Conservation (phyloP, 495 filamentous ascomycete genomes). For the Elaphomyces granulatus region DNA sequence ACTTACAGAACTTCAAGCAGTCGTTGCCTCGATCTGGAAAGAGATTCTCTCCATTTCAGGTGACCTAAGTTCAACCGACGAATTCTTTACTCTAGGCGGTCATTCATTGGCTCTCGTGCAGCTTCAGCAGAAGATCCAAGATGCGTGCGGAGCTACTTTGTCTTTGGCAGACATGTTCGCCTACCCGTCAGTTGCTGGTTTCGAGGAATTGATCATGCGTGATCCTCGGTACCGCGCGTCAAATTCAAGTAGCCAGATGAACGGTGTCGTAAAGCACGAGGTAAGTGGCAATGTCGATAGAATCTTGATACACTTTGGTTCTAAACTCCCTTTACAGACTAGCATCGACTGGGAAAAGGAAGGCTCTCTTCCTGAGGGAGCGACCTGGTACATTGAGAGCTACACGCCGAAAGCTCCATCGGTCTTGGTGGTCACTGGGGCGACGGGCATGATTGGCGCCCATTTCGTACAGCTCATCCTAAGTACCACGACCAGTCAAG, state of each 20-base stretch:
- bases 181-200: slow-evolving; percentile 1
- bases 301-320: too few relatives aligned
- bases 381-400: neutral
- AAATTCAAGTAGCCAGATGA: neutral
- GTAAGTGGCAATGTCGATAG: too few relatives aligned
- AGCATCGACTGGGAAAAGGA: slow-evolving; percentile 1
- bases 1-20: neutral
- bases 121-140: slow-evolving; percentile 11
- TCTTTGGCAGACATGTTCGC: slow-evolving; percentile 1
- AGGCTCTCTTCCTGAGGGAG: neutral
- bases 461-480: slow-evolving; percentile 1
- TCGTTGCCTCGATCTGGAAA: slow-evolving; percentile 1
- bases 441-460: slow-evolving; percentile 1
- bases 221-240: neutral
- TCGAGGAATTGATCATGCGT: neutral
- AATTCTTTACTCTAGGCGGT: slow-evolving; percentile 22
- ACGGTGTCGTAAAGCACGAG: neutral
- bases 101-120: slow-evolving; percentile 19
- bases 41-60: slow-evolving; percentile 1
- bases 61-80: slow-evolving; percentile 1
- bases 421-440: neutral
- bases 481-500: neutral
- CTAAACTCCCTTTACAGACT: neutral
- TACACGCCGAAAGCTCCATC: neutral
- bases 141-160: neutral